These are phyloP conservation scores for Sphaceloma murrayae DNA, from an alignment of 2,329 filamentous ascomycete species.

Conservation along the genomic window DNA sequence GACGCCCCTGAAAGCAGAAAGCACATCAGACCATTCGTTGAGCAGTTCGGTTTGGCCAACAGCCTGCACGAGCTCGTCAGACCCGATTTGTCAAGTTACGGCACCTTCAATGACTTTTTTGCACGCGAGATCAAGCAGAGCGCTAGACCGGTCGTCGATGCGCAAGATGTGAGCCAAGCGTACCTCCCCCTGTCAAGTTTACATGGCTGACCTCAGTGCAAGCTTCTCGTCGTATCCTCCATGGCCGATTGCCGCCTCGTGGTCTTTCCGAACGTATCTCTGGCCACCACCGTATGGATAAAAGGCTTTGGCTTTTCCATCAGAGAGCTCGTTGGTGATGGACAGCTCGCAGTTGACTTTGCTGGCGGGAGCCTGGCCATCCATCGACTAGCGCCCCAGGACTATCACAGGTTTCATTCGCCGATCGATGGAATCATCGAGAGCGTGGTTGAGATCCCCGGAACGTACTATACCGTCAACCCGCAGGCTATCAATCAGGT, in stretches of 20 bases:
- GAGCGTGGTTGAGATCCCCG: conserved; percentile 31
- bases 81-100: conserved; percentile 32
- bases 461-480: conserved; percentile 36
- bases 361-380: conserved; percentile 32
- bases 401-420: conserved; percentile 36
- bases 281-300: conserved; percentile 37
- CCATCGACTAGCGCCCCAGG: conserved; percentile 34
- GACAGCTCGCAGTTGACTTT: conserved; percentile 27
- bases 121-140: conserved; percentile 30
- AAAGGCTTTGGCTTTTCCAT: conserved; percentile 35
- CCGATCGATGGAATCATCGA: conserved; percentile 29
- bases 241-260: conserved; percentile 35
- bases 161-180: conserved; percentile 26
- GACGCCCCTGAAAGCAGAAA: conserved; percentile 30
- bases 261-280: conserved; percentile 31
- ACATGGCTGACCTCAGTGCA: not conserved
- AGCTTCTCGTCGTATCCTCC: conserved; percentile 25
- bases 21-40: conserved; percentile 35
- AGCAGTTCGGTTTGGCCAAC: conserved; percentile 30
- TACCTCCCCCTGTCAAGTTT: not conserved
- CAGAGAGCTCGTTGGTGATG: conserved; percentile 25
- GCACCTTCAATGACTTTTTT: conserved; percentile 38
- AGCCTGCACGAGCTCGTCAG: conserved; percentile 29
- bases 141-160: conserved; percentile 32
- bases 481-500: conserved; percentile 35